Base-by-base conservation (phyloP, 768 basidiomycete genomes). In the Leccinum subgranulosum region DNA sequence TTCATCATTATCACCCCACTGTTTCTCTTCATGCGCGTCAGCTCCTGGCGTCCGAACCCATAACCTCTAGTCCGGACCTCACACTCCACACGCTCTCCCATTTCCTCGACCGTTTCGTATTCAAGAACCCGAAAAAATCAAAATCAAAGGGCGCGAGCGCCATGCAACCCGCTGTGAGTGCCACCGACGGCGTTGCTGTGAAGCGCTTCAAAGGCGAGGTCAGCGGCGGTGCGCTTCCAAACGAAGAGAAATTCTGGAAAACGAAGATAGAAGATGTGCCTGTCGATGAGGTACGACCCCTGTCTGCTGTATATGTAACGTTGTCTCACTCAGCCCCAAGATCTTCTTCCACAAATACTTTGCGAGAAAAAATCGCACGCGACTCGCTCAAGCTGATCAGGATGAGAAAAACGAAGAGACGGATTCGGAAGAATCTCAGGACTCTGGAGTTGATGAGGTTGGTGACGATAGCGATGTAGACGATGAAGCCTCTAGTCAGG, bases 21-120 rank as follows among this genome's bases (percentile, higher is more conserved):
- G 78, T 98, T 39, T 84, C 91, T 0, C 83, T 96, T 1, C 92
- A 94, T 64, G 89, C 94, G 0, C 82, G 81, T 7, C 92, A 97
- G 68, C 82, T 99, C 11, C 81, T 98, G 50, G 67, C 77, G 1
- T 82, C 80, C 8, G 79, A 87, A 49, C 87, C 88, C 0, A 75
- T 98, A 11, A 92, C 92, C 0, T 88, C 90, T 10, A 87, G 84
- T 9, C 82, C 92, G 0, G 95, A 98, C 67, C 87, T 99, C 49
- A 86, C 91, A 10, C 85, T 94, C 56, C 94, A 97, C 75, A 95
- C 94, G 1, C 83, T 98, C 23, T 87, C 91, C 1, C 92, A 94
- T 66, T 98, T 99, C 83, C 82, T 98, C 41, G 97, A 98, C 69
- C 85, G 95, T 3, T 98, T 98, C 75, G 92, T 98, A 45, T 98